Percentiles rank a stretch among this genome's conserved stretches.
These are phyloP conservation scores for Lolium perenne DNA, from an alignment of 176 grass and related monocot genomes.

Conservation along the genomic window DNA sequence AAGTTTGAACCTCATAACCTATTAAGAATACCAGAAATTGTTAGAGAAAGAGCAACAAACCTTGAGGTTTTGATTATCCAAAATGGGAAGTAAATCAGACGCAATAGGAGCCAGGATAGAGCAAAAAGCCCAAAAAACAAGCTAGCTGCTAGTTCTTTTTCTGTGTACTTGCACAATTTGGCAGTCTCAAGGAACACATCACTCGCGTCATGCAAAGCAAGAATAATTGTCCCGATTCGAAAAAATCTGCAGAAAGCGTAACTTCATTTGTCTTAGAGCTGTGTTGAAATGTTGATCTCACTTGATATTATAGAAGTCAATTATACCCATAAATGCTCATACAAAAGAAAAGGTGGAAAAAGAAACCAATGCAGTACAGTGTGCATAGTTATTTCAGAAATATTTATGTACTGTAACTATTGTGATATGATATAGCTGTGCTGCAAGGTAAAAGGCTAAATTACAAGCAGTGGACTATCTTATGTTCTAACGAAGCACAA, in stretches of 20 bases:
- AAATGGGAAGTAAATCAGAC: conserved; percentile 97
- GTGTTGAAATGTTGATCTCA: conserved; percentile 18
- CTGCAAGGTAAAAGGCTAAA: background rate
- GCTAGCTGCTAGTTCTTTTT: conserved; percentile 88
- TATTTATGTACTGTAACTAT: background rate
- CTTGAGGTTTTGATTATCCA: conserved; percentile 98
- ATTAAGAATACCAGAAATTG: conserved; percentile 15
- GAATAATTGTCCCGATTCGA: conserved; percentile 85
- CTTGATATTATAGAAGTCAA: conserved; percentile 3
- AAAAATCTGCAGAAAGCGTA: conserved; percentile 72
- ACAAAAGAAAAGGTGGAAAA: conserved; percentile 22
- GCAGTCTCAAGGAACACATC: conserved; percentile 96
- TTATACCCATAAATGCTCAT: conserved; percentile 9
- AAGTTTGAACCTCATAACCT: conserved; percentile 26
- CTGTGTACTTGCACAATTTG: conserved; percentile 97
- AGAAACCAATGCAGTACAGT: background rate
- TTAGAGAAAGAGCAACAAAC: conserved; percentile 52
- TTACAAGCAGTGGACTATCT: background rate
- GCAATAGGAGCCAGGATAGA: conserved; percentile 83
- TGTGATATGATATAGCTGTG: conserved; percentile 15
- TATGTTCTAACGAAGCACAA: conserved; percentile 26
- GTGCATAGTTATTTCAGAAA: background rate
- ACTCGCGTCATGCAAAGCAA: conserved; percentile 91
- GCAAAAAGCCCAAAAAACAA: conserved; percentile 91
- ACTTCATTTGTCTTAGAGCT: conserved; percentile 25